Conservation (phyloP, 306 rosid species). For the Purshia tridentata region DNA sequence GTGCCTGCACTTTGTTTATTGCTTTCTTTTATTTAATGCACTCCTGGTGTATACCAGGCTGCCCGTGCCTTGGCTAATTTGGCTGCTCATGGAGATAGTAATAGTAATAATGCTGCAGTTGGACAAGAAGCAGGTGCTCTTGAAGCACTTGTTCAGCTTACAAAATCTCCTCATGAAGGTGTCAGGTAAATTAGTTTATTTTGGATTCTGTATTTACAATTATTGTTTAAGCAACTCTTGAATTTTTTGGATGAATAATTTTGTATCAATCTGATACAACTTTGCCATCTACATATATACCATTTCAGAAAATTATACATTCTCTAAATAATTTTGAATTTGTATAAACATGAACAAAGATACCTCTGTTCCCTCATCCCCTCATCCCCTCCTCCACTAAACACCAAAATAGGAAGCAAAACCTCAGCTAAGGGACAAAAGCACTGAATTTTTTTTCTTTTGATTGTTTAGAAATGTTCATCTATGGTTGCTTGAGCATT, state of each 20-base stretch:
- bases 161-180: slow-evolving; percentile 94
- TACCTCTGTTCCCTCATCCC: background rate
- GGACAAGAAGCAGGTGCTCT: slow-evolving; percentile 99
- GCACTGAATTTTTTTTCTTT: background rate
- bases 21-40: slow-evolving; percentile 16
- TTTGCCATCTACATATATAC: background rate
- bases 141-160: slow-evolving; percentile 98
- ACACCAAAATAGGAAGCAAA: background rate
- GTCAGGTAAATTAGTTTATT: slow-evolving; percentile 61
- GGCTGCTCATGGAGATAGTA: slow-evolving; percentile 99
- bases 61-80: slow-evolving; percentile 99
- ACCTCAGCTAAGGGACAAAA: background rate
- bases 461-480: background rate
- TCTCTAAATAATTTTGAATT: background rate
- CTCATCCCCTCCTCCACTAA: background rate
- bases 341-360: background rate
- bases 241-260: background rate
- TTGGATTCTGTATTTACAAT: background rate
- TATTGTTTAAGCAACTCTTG: background rate
- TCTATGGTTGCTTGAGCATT: background rate
- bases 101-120: slow-evolving; percentile 94
- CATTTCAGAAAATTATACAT: background rate
- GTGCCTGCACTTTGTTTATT: background rate
- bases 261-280: background rate
- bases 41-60: slow-evolving; percentile 57